Conservation (phyloP, 1,284 basidiomycete species). For the Pascua sp. region DNA sequence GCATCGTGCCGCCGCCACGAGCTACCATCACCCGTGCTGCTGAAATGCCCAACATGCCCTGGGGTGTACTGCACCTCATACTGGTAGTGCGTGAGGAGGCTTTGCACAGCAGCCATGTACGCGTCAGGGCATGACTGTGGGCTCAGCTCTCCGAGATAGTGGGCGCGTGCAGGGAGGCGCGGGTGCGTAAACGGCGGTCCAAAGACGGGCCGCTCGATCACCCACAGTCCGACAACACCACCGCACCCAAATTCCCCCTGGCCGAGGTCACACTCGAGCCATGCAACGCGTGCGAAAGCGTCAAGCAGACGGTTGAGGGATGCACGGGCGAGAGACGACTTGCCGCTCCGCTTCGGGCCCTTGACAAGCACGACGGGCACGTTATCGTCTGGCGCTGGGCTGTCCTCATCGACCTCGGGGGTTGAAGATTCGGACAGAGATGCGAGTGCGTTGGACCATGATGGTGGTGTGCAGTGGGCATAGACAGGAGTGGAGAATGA, state of each 20-base stretch:
- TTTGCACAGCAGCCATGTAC: slow-evolving; percentile 68
- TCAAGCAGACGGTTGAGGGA: slow-evolving; percentile 67
- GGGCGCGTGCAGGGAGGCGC: slow-evolving; percentile 65
- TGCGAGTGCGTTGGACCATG: slow-evolving; percentile 59
- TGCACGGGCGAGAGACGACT: slow-evolving; percentile 78
- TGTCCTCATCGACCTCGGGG: slow-evolving; percentile 12
- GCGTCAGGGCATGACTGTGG: slow-evolving; percentile 74
- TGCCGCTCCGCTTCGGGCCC: slow-evolving; percentile 82
- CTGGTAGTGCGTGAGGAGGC: slow-evolving; percentile 67
- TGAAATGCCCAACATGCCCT: not conserved
- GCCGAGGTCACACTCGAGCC: slow-evolving; percentile 86
- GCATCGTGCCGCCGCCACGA: slow-evolving; percentile 52
- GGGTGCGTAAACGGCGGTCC: slow-evolving; percentile 84
- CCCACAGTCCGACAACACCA: slow-evolving; percentile 75
- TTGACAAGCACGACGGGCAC: slow-evolving; percentile 60
- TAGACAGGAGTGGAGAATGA: slow-evolving; percentile 46
- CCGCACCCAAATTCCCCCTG: slow-evolving; percentile 91
- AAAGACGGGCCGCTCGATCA: slow-evolving; percentile 65
- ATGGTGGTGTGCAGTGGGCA: slow-evolving; percentile 54
- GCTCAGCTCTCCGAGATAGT: slow-evolving; percentile 76
- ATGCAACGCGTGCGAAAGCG: slow-evolving; percentile 70
- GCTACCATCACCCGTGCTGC: slow-evolving; percentile 17
- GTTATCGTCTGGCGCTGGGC: slow-evolving; percentile 15
- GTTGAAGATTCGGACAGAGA: slow-evolving; percentile 4
- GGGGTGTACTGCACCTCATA: slow-evolving; percentile 63